Conservation (phyloP, 1,284 basidiomycete genomes). For the Omphalotus olearius region DNA sequence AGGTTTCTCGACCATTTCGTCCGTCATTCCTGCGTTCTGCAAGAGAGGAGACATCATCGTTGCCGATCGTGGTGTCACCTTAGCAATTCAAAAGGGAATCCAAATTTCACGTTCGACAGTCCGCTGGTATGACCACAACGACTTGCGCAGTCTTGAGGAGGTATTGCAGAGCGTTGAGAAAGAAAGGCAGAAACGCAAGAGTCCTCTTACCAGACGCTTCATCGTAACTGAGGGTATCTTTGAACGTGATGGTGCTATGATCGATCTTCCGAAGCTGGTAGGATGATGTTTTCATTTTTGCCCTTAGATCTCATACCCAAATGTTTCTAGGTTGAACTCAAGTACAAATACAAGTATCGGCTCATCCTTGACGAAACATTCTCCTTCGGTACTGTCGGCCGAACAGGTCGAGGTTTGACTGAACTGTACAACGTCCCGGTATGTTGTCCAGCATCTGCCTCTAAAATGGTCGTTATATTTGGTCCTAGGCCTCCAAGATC, state of each 20-base stretch:
- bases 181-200: slow-evolving; percentile 81
- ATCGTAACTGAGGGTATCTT: slow-evolving; percentile 98
- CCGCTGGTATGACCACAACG: slow-evolving; percentile 96
- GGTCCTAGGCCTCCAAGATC: slow-evolving; percentile 58
- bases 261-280: slow-evolving; percentile 88
- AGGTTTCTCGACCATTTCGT: slow-evolving; percentile 88
- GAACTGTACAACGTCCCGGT: slow-evolving; percentile 92
- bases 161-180: slow-evolving; percentile 82
- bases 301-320: background rate
- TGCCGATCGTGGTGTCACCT: slow-evolving; percentile 93
- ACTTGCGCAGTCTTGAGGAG: slow-evolving; percentile 86
- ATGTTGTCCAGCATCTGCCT: slow-evolving; percentile 24
- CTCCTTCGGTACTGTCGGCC: slow-evolving; percentile 90
- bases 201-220: slow-evolving; percentile 85
- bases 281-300: slow-evolving; percentile 21
- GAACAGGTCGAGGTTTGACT: slow-evolving; percentile 91
- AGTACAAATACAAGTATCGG: slow-evolving; percentile 94
- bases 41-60: slow-evolving; percentile 98
- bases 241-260: slow-evolving; percentile 90
- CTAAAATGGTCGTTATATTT: background rate
- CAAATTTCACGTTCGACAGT: slow-evolving; percentile 93
- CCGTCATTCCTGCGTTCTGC: slow-evolving; percentile 96
- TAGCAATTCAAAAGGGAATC: slow-evolving; percentile 96
- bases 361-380: slow-evolving; percentile 93
- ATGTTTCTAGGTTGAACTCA: slow-evolving; percentile 76